Percentiles rank a stretch among this genome's conserved stretches.
Evolutionary conservation across 345 rosid species (phyloP).

Genomic region (Gossypium longicalyx): DNA sequence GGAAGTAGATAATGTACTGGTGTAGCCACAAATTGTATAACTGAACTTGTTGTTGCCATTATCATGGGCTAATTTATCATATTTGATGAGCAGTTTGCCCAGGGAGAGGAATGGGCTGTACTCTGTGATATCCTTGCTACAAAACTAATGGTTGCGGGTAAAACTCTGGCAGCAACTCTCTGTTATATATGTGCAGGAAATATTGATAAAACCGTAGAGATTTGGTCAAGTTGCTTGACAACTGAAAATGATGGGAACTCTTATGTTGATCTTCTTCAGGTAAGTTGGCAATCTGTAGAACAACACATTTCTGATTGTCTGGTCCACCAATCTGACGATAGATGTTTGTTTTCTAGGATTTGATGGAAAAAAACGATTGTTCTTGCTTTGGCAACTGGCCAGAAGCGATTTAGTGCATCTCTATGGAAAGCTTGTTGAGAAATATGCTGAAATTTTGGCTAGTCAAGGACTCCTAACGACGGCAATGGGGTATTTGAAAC

Average conservation of each 20-base stretch:
- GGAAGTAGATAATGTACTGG: background rate
- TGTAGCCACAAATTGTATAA: slow-evolving; percentile 6
- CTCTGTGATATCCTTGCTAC: slow-evolving; percentile 86
- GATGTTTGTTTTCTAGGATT: slow-evolving; percentile 56
- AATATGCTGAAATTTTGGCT: slow-evolving; percentile 93
- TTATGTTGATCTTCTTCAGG: slow-evolving; percentile 93
- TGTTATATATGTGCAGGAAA: slow-evolving; percentile 97
- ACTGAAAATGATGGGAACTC: slow-evolving; percentile 64
- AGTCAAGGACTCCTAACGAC: slow-evolving; percentile 84
- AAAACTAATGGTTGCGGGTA: slow-evolving; percentile 68
- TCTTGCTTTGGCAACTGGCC: slow-evolving; percentile 90
- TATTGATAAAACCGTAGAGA: slow-evolving; percentile 96
- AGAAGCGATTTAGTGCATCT: slow-evolving; percentile 84
- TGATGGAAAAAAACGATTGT: slow-evolving; percentile 99
- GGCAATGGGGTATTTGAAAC: slow-evolving; percentile 93
- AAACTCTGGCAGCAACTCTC: slow-evolving; percentile 84
- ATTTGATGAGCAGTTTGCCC: slow-evolving; percentile 68
- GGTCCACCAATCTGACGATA: slow-evolving; percentile 10
- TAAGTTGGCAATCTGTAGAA: slow-evolving; percentile 31
- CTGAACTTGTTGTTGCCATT: background rate
- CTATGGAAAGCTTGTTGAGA: slow-evolving; percentile 95
- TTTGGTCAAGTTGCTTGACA: slow-evolving; percentile 86
- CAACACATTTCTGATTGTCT: slow-evolving; percentile 8
- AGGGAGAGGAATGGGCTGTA: slow-evolving; percentile 76
- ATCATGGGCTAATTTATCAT: slow-evolving; percentile 16